Base-by-base conservation (phyloP, 2,329 filamentous ascomycete species). In the Fusarium sp. region DNA sequence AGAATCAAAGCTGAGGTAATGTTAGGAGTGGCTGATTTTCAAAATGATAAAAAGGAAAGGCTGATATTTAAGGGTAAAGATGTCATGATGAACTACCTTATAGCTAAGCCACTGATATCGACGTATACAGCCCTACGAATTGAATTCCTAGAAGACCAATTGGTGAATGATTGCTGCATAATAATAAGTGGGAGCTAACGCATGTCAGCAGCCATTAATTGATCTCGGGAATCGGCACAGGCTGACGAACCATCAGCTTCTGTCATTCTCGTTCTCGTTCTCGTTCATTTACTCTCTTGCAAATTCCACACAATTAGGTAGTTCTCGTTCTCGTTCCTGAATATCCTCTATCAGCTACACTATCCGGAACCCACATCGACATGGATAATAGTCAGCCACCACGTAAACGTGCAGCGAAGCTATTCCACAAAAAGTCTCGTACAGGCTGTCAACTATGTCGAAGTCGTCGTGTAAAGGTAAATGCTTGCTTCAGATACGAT, bases 341-440 rank as follows among this genome's bases (percentile, higher is more conserved):
- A 28, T 15, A 28, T 11, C 31, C 6, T 33, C 31, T 3, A n/a
- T 18, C 3, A 8, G 8, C 8, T 3, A 18, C 8, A 18, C 33
- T 23, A 24, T 41, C 8, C 38, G 9, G 16, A 23, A 41, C 9
- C 15, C 38, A 41, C 20, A 13, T 15, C 21, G 26, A 12, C 23
- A 56, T 56, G 53, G 15, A 31, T 29, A 42, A 28, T 3, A 12
- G 16, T 26, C 29, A 55, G 8, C 38, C 35, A 33, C 48, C 55
- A 6, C 48, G 47, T 24, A 58, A 55, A 55, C 38, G 31, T 18
- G 55, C 55, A 18, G 28, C 55, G 16, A 58, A 58, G 24, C 18
- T 58, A 31, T 58, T 43, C 31, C 55, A 58, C 48, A 58, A 58
- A 37, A 58, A 58, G 38, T 58, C 55, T 3, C 55, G 55, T 20